A percentile compares a stretch with the other conserved stretches of the same genome.
Conservation (phyloP, 805 yeast genomes). For the Yamadazyma olivae region DNA sequence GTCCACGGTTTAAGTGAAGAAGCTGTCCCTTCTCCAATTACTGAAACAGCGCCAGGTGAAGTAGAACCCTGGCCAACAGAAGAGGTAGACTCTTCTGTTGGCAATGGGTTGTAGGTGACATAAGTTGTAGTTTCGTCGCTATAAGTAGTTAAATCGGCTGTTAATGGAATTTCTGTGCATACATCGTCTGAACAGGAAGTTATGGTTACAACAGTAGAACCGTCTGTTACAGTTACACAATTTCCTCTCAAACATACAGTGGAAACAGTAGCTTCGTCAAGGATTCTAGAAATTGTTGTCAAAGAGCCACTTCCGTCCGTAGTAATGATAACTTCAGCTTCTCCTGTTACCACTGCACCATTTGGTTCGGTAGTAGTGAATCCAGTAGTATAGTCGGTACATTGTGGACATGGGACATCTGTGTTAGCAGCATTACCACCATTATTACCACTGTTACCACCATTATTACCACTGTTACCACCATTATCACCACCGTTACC, state of each 20-base stretch:
- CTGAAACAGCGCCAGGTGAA: too few relatives aligned
- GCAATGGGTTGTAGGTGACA: too few relatives aligned
- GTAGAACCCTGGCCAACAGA: too few relatives aligned
- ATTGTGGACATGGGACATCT: too few relatives aligned
- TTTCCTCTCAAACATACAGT: too few relatives aligned
- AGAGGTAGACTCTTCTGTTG: too few relatives aligned
- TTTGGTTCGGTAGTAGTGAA: constrained; percentile 10
- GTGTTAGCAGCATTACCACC: too few relatives aligned
- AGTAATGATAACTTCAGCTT: constrained; percentile 10
- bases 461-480: constrained; percentile 12
- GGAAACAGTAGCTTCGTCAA: background rate
- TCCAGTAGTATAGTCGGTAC: constrained; percentile 12
- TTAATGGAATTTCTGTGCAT: background rate
- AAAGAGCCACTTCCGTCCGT: background rate
- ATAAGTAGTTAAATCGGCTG: background rate
- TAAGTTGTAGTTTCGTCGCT: too few relatives aligned
- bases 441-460: too few relatives aligned
- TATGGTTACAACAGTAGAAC: background rate
- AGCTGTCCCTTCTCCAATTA: too few relatives aligned
- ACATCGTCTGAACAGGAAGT: background rate
- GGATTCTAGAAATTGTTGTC: background rate
- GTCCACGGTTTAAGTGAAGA: too few relatives aligned
- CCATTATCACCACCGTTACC: constrained; percentile 7
- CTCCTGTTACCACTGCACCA: constrained; percentile 12
- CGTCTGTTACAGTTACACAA: background rate